Evolutionary conservation across 768 basidiomycete species (phyloP).

Genomic region (Xerocomus spinulosus): DNA sequence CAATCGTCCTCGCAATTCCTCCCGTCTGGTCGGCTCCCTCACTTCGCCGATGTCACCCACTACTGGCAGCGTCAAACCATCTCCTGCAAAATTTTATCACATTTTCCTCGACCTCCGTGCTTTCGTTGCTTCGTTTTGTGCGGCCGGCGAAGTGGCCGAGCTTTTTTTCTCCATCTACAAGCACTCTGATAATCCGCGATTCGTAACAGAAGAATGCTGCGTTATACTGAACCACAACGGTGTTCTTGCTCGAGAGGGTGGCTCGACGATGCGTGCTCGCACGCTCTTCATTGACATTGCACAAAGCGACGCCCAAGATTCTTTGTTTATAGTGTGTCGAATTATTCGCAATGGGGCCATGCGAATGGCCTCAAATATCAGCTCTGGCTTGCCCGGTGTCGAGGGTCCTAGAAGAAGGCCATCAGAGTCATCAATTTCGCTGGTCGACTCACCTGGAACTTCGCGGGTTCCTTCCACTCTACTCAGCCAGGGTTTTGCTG

Average conservation of each 20-base stretch:
- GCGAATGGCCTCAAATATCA: conserved; percentile 60
- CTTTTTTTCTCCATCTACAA: conserved; percentile 92
- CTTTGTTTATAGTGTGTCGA: conserved; percentile 85
- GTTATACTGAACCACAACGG: conserved; percentile 90
- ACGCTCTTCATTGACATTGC: conserved; percentile 91
- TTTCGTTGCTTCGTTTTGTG: conserved; percentile 86
- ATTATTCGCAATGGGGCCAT: conserved; percentile 85
- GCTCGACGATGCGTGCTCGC: conserved; percentile 54
- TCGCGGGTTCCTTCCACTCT: conserved; percentile 11
- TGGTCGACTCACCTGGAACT: conserved; percentile 31
- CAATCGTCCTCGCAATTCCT: conserved; percentile 25
- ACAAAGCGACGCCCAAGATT: conserved; percentile 76
- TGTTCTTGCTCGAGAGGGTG: conserved; percentile 73
- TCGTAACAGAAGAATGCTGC: conserved; percentile 92
- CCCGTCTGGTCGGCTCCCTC: conserved; percentile 35
- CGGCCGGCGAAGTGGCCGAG: conserved; percentile 89
- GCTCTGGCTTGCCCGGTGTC: conserved; percentile 39
- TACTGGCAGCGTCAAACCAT: conserved; percentile 27
- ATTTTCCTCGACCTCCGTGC: conserved; percentile 87
- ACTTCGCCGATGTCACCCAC: conserved; percentile 12
- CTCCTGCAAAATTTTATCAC: conserved; percentile 76
- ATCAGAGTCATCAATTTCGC: conserved; percentile 46
- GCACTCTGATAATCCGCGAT: conserved; percentile 67
- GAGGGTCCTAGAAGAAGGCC: conserved; percentile 46
- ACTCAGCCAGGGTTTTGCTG: conserved; percentile 27